Conservation (phyloP, 257 asterid genomes). For the Knoxia roxburghii region DNA sequence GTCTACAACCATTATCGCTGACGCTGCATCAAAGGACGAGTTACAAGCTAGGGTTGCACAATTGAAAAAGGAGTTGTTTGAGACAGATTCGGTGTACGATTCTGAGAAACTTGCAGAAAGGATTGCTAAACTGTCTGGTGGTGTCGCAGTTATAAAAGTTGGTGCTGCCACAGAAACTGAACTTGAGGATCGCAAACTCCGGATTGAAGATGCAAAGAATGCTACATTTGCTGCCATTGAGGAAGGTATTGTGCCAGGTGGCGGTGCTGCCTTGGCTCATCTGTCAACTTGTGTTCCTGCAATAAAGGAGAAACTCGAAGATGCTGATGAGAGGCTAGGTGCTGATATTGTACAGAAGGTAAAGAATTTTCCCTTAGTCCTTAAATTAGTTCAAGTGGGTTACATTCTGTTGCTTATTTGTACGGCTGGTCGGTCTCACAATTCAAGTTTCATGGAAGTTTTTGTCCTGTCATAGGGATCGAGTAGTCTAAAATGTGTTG, state of each 20-base stretch:
- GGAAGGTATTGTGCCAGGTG: slow-evolving; percentile 99
- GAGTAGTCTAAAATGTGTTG: no score
- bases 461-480: no score
- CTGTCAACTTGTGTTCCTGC: slow-evolving; percentile 66
- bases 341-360: slow-evolving; percentile 97
- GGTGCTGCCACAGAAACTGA: slow-evolving; percentile 98
- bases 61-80: slow-evolving; percentile 65
- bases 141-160: slow-evolving; percentile 94
- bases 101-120: slow-evolving; percentile 89
- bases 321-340: slow-evolving; percentile 80
- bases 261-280: slow-evolving; percentile 96
- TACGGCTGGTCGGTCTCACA: no score
- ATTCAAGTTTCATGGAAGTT: background rate
- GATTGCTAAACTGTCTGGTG: slow-evolving; percentile 94
- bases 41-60: slow-evolving; percentile 85
- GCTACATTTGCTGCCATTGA: slow-evolving; percentile 99
- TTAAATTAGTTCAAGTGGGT: background rate
- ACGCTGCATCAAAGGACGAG: slow-evolving; percentile 97
- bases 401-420: background rate
- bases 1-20: slow-evolving; percentile 88
- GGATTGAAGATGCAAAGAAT: slow-evolving; percentile 96
- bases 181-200: slow-evolving; percentile 91
- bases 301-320: slow-evolving; percentile 76
- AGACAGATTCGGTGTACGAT: slow-evolving; percentile 83
- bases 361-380: background rate